Conservation (phyloP, 225 moss, liverwort and hornwort genomes). For the Pseudoscleropodium purum region DNA sequence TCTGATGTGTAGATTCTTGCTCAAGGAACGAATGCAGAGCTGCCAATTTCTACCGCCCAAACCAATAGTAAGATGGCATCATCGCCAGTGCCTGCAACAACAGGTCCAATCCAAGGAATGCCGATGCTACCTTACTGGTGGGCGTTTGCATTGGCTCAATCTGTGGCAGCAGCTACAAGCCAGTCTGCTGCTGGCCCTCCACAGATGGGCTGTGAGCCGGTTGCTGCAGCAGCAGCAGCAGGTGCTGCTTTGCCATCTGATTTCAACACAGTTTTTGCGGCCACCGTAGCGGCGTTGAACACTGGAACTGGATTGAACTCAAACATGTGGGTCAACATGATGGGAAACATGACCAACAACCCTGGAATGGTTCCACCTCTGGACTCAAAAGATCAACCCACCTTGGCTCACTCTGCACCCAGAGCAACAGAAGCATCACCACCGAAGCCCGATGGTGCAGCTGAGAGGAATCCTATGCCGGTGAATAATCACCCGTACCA, state of each 20-base stretch:
- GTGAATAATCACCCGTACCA: background rate
- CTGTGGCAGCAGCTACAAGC: slow-evolving; percentile 27
- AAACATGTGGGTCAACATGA: slow-evolving; percentile 26
- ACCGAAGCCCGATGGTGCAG: background rate
- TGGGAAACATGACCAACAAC: slow-evolving; percentile 10
- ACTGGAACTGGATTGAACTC: slow-evolving; percentile 28
- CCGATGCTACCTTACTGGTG: slow-evolving; percentile 36
- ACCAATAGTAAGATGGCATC: background rate
- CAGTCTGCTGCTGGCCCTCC: slow-evolving; percentile 5
- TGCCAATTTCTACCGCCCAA: background rate
- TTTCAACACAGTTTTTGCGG: slow-evolving; percentile 21
- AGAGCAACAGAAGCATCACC: background rate
- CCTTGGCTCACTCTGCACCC: slow-evolving; percentile 1
- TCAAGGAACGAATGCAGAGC: slow-evolving; percentile 17
- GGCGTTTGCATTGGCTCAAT: slow-evolving; percentile 50
- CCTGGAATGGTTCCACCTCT: slow-evolving; percentile 1
- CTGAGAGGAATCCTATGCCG: background rate
- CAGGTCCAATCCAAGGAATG: slow-evolving; percentile 13
- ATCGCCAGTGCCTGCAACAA: background rate
- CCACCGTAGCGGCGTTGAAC: slow-evolving; percentile 31
- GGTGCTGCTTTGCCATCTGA: slow-evolving; percentile 10
- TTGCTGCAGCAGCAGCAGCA: background rate
- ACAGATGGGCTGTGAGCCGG: slow-evolving; percentile 7
- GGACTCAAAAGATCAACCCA: slow-evolving; percentile 1
- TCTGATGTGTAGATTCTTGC: slow-evolving; percentile 10